Base-by-base conservation (phyloP, 2,329 filamentous ascomycete genomes). In the Tolypocladium pustulatum region DNA sequence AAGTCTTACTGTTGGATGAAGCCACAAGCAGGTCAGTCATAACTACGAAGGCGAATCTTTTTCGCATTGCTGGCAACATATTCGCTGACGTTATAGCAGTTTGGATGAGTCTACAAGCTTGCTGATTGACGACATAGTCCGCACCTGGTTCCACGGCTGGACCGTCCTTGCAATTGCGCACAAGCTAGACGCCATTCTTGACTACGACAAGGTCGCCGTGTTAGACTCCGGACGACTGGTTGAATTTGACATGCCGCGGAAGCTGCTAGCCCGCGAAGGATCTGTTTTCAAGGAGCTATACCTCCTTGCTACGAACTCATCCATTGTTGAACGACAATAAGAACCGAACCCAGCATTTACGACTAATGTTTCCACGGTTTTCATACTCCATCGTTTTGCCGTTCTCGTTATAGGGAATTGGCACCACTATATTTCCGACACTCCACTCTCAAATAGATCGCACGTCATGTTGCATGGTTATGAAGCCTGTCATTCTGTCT, bases 131-230 rank as follows among this genome's bases (percentile, higher is more conserved):
- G 51, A 63, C 2, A 57, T 65, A 2, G 36, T 67, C 0, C 37
- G 57, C 0, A 59, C 60, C 0, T 61, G 64, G 59, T 68, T 66
- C 30, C 17, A 13, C 5, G 59, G 51, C 12, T 78, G 79, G 64
- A 86, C 83, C 3, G 74, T 86, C 34, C 60, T 72, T 36, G 63
- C 65, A 3, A 65, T 70, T 6, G 67, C 65, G 34, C 70, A 71
- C 40, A 64, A 66, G 13, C 53, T 71, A 2, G 61, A 69, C 17
- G 77, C 75, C 0, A 75, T 80, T 54, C 64, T 74, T 3, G 75
- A 77, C 61, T 80, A 76, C 64, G 80, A 83, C 64, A 69, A 68
- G 30, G 75, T 84, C 34, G 72, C 77, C 1, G 76, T 83, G 9
- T 74, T 83, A 71, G 77, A 81, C 32, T 67, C 70, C 10, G 81